Conservation (phyloP, 306 rosid genomes). For the Cicer arietinum region DNA sequence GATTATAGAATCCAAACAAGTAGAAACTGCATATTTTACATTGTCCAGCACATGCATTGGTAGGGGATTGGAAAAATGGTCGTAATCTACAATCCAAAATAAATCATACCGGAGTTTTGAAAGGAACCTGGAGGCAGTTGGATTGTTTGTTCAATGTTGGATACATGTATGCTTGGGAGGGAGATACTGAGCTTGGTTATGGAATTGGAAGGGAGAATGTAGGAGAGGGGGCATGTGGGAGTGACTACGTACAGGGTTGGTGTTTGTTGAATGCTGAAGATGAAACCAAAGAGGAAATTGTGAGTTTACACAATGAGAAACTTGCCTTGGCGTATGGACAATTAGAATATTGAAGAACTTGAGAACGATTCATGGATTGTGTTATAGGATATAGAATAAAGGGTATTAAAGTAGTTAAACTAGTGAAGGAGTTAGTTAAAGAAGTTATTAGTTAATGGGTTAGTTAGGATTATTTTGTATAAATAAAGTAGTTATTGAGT, state of each 20-base stretch:
- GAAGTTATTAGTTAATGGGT: no score
- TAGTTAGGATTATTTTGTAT: no score
- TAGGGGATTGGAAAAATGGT: slow-evolving; percentile 79
- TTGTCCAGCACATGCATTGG: slow-evolving; percentile 71
- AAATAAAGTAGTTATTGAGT: no score
- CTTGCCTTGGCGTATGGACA: slow-evolving; percentile 81
- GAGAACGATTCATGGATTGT: slow-evolving; percentile 64
- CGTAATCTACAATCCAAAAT: slow-evolving; percentile 60
- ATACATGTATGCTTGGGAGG: slow-evolving; percentile 54
- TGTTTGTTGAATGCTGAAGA: slow-evolving; percentile 73
- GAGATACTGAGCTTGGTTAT: slow-evolving; percentile 57
- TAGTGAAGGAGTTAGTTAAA: no score
- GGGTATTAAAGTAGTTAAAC: no score
- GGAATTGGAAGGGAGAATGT: slow-evolving; percentile 71
- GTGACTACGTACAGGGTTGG: slow-evolving; percentile 61
- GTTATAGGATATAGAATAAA: no score
- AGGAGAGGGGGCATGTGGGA: slow-evolving; percentile 72
- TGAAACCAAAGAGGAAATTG: slow-evolving; percentile 68
- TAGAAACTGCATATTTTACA: slow-evolving; percentile 72
- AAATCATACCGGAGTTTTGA: slow-evolving; percentile 58
- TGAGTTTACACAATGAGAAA: slow-evolving; percentile 84
- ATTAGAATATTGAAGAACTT: slow-evolving; percentile 87
- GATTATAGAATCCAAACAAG: slow-evolving; percentile 70
- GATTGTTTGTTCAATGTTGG: slow-evolving; percentile 77
- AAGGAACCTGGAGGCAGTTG: slow-evolving; percentile 93